phyloP scores from a whole-genome alignment of 106 monocot species.

The Acorus calamus region DNA sequence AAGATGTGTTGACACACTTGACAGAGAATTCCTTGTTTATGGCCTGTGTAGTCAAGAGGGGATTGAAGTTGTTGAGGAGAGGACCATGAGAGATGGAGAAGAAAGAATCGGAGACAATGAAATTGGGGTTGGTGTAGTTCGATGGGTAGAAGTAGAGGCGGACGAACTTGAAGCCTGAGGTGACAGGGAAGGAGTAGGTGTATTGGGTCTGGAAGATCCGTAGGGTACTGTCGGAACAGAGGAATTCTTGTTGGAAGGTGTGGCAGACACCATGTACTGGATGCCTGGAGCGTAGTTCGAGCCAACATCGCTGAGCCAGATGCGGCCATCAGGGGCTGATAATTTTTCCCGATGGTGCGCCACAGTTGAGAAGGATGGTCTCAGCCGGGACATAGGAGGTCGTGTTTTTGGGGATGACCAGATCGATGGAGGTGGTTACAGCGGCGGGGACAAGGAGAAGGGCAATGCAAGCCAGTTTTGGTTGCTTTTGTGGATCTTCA shows the following conservation, averaged over 20 bases:
- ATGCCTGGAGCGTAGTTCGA: slow-evolving; percentile 8
- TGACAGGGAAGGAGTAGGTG: slow-evolving; percentile 8
- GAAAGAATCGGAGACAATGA: background rate
- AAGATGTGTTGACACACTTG: background rate
- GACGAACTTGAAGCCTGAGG: slow-evolving; percentile 7
- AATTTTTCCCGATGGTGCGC: too few species aligned
- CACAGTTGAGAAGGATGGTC: too few species aligned
- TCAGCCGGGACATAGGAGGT: too few species aligned
- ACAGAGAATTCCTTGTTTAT: background rate
- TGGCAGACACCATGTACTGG: slow-evolving; percentile 3
- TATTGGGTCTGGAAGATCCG: slow-evolving; percentile 6
- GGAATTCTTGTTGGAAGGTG: background rate
- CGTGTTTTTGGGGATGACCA: too few species aligned
- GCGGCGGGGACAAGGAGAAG: too few species aligned
- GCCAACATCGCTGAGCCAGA: slow-evolving; percentile 8
- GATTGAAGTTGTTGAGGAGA: slow-evolving; percentile 2
- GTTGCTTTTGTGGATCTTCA: too few species aligned
- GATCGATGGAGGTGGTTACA: too few species aligned
- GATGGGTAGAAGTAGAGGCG: slow-evolving; percentile 11
- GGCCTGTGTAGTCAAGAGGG: slow-evolving; percentile 3
- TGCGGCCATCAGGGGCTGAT: background rate
- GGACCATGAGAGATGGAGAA: background rate
- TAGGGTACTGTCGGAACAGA: background rate
- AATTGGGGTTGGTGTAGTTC: slow-evolving; percentile 5
- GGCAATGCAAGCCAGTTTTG: too few species aligned